A percentile compares a stretch with the other conserved stretches of the same genome.
These are phyloP conservation scores for Mortierella claussenii DNA, from an alignment of 192 early-diverging fungal species.

Conservation along the genomic window DNA sequence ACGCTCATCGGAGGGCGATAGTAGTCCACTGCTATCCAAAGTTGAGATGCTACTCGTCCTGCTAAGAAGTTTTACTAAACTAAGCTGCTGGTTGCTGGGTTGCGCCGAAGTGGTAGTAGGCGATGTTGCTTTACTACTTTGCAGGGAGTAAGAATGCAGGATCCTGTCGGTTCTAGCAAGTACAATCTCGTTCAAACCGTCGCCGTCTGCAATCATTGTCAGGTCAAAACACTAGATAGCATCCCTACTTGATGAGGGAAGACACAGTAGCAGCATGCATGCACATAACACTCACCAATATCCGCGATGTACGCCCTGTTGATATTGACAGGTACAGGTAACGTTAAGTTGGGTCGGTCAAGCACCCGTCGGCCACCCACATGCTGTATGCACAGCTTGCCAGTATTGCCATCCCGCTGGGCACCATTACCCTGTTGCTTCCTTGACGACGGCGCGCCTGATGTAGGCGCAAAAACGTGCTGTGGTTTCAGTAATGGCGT, in stretches of 20 bases:
- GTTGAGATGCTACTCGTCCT: slow-evolving; percentile 45
- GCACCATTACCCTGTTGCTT: background rate
- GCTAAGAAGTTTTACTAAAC: slow-evolving; percentile 28
- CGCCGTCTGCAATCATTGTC: slow-evolving; percentile 53
- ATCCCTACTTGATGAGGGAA: too few relatives aligned
- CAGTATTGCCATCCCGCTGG: slow-evolving; percentile 5
- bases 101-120: slow-evolving; percentile 6
- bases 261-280: background rate
- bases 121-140: slow-evolving; percentile 14
- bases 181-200: slow-evolving; percentile 64
- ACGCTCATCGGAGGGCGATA: slow-evolving; percentile 40
- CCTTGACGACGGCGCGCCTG: background rate
- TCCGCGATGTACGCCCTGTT: slow-evolving; percentile 66
- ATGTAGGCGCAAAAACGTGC: slow-evolving; percentile 7
- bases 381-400: slow-evolving; percentile 12
- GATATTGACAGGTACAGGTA: slow-evolving; percentile 67
- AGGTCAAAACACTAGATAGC: background rate
- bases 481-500: slow-evolving; percentile 36
- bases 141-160: slow-evolving; percentile 59
- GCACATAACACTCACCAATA: slow-evolving; percentile 51
- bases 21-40: slow-evolving; percentile 38
- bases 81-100: slow-evolving; percentile 24
- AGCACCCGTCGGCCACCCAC: slow-evolving; percentile 31
- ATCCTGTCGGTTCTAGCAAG: slow-evolving; percentile 68
- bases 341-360: slow-evolving; percentile 53